A percentile compares a stretch with the other conserved stretches of the same genome.
Evolutionary conservation across 768 basidiomycete genomes (phyloP).

Genomic region (Termitomyces bulborhizus): DNA sequence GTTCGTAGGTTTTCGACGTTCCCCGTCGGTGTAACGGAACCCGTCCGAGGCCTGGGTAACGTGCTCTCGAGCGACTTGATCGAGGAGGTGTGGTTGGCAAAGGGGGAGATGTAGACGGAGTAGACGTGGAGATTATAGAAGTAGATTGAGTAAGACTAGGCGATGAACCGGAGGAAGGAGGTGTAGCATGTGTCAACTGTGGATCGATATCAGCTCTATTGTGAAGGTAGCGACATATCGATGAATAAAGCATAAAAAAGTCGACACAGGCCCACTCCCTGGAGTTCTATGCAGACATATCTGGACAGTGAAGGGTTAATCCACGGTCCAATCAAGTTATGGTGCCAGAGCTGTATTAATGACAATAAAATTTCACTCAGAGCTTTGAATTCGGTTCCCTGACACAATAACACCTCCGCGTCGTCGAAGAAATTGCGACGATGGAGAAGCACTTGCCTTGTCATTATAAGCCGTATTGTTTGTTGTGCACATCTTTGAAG

Average conservation of each 20-base stretch:
- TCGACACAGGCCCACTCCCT: not conserved
- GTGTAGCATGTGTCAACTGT: slow-evolving; percentile 22
- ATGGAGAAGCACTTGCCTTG: not conserved
- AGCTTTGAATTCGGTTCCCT: not conserved
- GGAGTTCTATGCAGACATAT: not conserved
- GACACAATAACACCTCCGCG: not conserved
- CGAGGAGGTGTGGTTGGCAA: slow-evolving; percentile 39
- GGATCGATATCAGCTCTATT: not conserved
- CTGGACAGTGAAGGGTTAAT: not conserved
- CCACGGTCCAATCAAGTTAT: too few relatives aligned
- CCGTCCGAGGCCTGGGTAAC: slow-evolving; percentile 60
- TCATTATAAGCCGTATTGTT: not conserved
- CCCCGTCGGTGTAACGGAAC: slow-evolving; percentile 76
- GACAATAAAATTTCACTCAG: not conserved
- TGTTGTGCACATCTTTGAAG: not conserved
- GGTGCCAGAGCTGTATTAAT: not conserved
- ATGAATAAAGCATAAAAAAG: not conserved
- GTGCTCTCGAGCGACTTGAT: slow-evolving; percentile 31
- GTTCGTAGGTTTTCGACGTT: slow-evolving; percentile 75
- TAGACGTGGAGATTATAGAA: slow-evolving; percentile 27
- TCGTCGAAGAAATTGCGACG: not conserved
- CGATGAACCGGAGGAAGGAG: slow-evolving; percentile 30
- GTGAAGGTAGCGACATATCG: not conserved
- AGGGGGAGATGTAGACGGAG: slow-evolving; percentile 35
- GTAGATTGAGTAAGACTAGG: slow-evolving; percentile 36